Evolutionary conservation across 2,329 filamentous ascomycete genomes (phyloP).

Genomic region (Beauveria brongniartii): DNA sequence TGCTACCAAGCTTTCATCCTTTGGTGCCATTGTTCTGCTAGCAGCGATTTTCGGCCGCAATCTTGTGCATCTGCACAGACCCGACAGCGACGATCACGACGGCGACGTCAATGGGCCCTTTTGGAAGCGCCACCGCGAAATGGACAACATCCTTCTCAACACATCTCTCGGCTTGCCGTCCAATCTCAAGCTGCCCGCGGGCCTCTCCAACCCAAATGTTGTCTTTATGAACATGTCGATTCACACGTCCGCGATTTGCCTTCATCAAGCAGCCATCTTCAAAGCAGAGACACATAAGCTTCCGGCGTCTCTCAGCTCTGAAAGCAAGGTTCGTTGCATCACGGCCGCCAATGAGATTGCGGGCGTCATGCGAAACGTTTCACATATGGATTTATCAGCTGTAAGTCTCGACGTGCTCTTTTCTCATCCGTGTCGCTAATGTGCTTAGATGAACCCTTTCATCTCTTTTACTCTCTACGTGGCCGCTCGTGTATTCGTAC

Average conservation of each 20-base stretch:
- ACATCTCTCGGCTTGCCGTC: constrained; percentile 76
- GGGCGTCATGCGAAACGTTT: constrained; percentile 90
- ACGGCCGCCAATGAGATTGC: constrained; percentile 90
- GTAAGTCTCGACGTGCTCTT: constrained; percentile 43
- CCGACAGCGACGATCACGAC: constrained; percentile 71
- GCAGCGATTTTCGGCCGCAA: constrained; percentile 89
- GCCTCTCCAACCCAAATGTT: constrained; percentile 71
- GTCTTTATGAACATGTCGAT: constrained; percentile 96
- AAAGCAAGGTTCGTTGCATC: constrained; percentile 89
- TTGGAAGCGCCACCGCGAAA: constrained; percentile 83
- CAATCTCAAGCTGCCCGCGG: constrained; percentile 69
- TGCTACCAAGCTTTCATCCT: constrained; percentile 65
- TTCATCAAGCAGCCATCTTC: constrained; percentile 98
- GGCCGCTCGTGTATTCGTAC: constrained; percentile 88
- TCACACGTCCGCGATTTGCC: constrained; percentile 89
- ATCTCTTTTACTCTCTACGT: constrained; percentile 94
- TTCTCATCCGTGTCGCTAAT: constrained; percentile 15
- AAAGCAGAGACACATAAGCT: constrained; percentile 87
- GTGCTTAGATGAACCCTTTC: constrained; percentile 78
- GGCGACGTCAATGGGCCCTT: constrained; percentile 87
- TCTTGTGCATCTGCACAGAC: constrained; percentile 81
- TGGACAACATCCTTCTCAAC: constrained; percentile 87
- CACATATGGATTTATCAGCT: constrained; percentile 74
- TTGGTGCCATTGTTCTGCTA: constrained; percentile 74
- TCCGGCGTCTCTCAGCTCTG: constrained; percentile 66